A percentile compares a stretch with the other conserved stretches of the same genome.
Evolutionary conservation across 2,329 filamentous ascomycete species (phyloP).

Genomic region (Aspergillus unguis): DNA sequence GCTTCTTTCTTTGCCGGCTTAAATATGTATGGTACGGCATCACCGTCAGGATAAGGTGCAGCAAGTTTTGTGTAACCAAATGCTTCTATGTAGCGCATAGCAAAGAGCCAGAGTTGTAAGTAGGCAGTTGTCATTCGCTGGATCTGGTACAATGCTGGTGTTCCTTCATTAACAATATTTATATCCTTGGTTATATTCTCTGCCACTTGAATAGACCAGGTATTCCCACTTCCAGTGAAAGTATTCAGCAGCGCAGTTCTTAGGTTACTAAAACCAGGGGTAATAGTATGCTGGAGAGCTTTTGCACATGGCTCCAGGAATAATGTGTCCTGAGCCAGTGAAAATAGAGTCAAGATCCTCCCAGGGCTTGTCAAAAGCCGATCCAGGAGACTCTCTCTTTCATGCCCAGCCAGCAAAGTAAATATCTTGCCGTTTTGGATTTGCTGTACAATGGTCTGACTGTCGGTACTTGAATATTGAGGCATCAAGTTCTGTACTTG

Average conservation of each 20-base stretch:
- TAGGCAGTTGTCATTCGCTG: background rate
- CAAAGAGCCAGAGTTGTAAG: conserved; percentile 1
- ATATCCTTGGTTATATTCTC: background rate
- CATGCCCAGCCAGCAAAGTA: background rate
- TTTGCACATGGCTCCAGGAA: conserved; percentile 1
- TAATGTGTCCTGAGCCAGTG: background rate
- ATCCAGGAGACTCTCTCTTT: background rate
- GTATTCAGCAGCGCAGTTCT: background rate
- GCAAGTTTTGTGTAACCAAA: background rate
- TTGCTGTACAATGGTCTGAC: background rate
- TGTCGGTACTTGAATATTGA: background rate
- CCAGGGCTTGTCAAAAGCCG: background rate
- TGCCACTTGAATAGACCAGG: background rate
- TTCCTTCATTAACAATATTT: background rate
- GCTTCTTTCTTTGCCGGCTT: background rate
- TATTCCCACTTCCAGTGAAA: background rate
- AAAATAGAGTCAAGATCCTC: background rate
- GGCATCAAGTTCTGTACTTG: background rate
- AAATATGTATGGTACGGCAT: background rate
- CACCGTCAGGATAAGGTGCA: background rate
- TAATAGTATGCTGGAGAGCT: background rate
- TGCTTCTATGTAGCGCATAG: conserved; percentile 1
- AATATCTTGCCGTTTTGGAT: background rate
- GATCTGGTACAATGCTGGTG: background rate
- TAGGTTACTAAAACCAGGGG: background rate